These are phyloP conservation scores for Henningerozyma blattae DNA, from an alignment of 805 yeast genomes.

Conservation along the genomic window DNA sequence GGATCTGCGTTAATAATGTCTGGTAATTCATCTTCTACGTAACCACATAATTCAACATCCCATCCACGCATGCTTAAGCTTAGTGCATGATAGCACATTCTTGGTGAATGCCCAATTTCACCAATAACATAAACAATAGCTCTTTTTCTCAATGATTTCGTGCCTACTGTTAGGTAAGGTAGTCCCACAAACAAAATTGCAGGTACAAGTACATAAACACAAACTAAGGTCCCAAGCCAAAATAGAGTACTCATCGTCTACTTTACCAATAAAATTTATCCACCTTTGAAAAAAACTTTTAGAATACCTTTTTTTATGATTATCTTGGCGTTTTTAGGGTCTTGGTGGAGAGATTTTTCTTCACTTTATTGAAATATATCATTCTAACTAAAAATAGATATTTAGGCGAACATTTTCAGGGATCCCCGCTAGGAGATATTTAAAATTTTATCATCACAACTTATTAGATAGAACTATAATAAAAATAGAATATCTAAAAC, in stretches of 20 bases:
- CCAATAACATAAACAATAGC: constrained; percentile 79
- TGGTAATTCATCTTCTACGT: constrained; percentile 47
- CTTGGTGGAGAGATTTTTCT: too few species aligned
- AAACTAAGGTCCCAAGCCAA: background rate
- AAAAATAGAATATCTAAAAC: too few species aligned
- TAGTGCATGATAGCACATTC: constrained; percentile 83
- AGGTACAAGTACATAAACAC: constrained; percentile 32
- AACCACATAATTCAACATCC: constrained; percentile 78
- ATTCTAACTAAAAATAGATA: too few species aligned
- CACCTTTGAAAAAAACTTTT: too few species aligned
- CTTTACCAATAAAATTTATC: too few species aligned
- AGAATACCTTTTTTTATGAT: too few species aligned
- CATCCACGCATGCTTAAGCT: constrained; percentile 61
- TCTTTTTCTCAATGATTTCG: constrained; percentile 32
- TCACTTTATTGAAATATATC: too few species aligned
- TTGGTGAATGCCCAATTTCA: constrained; percentile 88
- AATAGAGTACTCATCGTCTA: background rate
- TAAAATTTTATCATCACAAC: too few species aligned
- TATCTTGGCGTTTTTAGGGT: too few species aligned
- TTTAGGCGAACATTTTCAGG: too few species aligned
- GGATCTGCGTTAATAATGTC: constrained; percentile 36
- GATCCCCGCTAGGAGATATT: too few species aligned
- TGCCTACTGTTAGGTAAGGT: constrained; percentile 26
- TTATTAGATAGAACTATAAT: too few species aligned
- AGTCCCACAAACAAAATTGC: constrained; percentile 21